Percentiles rank a stretch among this genome's conserved stretches.
phyloP scores from a whole-genome alignment of 2,329 filamentous ascomycete species.

The Pleoardoris graminearum region DNA sequence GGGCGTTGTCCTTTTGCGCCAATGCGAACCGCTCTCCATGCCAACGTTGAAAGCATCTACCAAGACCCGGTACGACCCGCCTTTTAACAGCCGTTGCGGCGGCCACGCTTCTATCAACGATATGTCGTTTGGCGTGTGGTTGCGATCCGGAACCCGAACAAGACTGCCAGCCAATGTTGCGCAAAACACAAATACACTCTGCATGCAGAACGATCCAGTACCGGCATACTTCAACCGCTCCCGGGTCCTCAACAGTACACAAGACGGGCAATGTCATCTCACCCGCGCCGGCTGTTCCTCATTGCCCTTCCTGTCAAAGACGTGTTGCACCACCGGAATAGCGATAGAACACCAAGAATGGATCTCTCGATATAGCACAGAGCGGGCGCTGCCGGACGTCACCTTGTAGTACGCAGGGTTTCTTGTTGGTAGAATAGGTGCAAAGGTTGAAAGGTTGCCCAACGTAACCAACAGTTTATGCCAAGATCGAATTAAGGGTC shows the following conservation, averaged over 20 bases:
- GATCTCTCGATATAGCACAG: neutral
- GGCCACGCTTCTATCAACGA: neutral
- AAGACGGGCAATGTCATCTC: neutral
- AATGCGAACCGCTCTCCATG: neutral
- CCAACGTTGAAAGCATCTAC: neutral
- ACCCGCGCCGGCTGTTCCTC: neutral
- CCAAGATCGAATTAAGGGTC: neutral
- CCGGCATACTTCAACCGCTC: neutral
- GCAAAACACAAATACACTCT: neutral
- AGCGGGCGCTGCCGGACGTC: conserved; percentile 5
- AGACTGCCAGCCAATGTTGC: neutral
- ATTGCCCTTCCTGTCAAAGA: conserved; percentile 3
- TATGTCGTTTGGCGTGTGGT: too few species aligned
- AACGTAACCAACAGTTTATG: neutral
- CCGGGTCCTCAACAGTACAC: conserved; percentile 4
- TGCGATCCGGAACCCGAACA: neutral
- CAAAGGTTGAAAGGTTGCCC: conserved; percentile 6
- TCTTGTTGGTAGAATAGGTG: neutral
- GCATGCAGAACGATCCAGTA: neutral
- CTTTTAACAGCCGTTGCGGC: neutral
- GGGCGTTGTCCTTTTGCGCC: conserved; percentile 2
- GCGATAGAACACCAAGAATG: neutral
- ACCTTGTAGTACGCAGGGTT: conserved; percentile 1
- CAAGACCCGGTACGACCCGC: neutral
- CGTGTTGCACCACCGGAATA: neutral